Evolutionary conservation across 2,329 filamentous ascomycete species (phyloP), one percentile per base, ranked within the genome.

Genomic region (Fusarium lyarnte): DNA sequence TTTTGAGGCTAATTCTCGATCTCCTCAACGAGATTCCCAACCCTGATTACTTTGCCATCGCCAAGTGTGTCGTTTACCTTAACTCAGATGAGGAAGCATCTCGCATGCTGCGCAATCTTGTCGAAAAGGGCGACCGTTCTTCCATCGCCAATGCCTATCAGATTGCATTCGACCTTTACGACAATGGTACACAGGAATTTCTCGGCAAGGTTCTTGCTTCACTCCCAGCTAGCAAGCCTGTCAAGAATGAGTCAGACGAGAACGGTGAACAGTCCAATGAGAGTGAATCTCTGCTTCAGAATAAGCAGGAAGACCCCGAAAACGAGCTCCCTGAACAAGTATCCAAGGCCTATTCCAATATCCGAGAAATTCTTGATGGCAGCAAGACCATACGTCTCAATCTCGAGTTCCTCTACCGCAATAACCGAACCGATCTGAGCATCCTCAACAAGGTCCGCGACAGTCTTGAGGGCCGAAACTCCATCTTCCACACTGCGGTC

Each of bases 141-240:
- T 94, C 94, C 1, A 89, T 94, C 21, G 93, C 95, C 25, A 92
- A 94, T 54, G 96, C 96, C 23, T 99, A 98, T 81, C 96, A 99
- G 81, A 97, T 99, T 63, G 96, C 95, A 3, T 99, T 99, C 78
- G 96, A 99, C 78, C 87, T 99, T 10, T 98, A 98, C 82, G 96
- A 99, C 84, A 99, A 99, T 79, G 96, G 96, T 75, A 98, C 96
- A 1, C 96, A 99, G 78, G 96, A 98, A 80, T 99, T 99, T 77
- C 84, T 99, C 29, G 91, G 91, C 74, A 98, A 96, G 83, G 93
- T 99, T 47, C 91, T 95, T 78, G 90, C 93, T 65, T 91, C 93
- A 49, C 85, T 98, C 36, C 93, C 94, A 1, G 86, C 88, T 23
- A 82, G 83, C 16, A 84, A 87, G 60, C 58, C 76, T 63, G 69